Conservation (phyloP, 2,329 filamentous ascomycete genomes). For the Alternaria rosae region DNA sequence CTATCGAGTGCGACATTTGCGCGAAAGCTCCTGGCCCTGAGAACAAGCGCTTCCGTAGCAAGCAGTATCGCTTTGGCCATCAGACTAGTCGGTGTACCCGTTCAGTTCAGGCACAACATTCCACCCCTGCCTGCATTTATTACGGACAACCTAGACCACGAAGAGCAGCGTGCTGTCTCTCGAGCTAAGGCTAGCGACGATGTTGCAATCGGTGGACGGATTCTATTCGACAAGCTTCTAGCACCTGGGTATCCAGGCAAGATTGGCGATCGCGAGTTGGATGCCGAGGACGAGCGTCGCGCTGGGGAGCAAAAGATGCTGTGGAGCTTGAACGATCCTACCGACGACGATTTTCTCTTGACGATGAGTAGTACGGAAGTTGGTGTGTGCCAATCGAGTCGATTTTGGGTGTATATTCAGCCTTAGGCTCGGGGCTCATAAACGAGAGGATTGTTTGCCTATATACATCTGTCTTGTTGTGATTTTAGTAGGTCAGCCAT, state of each 20-base stretch:
- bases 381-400: not conserved
- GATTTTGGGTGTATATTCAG: not conserved
- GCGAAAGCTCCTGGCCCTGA: not conserved
- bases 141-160: not conserved
- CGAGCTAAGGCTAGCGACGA: not conserved
- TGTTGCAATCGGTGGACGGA: not conserved
- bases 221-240: not conserved
- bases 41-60: not conserved
- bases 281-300: not conserved
- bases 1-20: not conserved
- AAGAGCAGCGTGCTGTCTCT: not conserved
- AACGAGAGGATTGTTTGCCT: not conserved
- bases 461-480: not conserved
- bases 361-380: not conserved
- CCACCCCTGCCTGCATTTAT: not conserved
- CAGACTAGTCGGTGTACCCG: not conserved
- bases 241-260: not conserved
- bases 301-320: not conserved
- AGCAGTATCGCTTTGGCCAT: not conserved
- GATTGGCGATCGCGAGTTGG: not conserved
- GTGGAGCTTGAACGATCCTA: not conserved
- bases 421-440: not conserved
- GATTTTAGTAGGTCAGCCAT: not conserved
- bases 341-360: not conserved
- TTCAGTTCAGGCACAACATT: not conserved